phyloP scores from a whole-genome alignment of 2,329 filamentous ascomycete species.

The Lachnellula hyalina region DNA sequence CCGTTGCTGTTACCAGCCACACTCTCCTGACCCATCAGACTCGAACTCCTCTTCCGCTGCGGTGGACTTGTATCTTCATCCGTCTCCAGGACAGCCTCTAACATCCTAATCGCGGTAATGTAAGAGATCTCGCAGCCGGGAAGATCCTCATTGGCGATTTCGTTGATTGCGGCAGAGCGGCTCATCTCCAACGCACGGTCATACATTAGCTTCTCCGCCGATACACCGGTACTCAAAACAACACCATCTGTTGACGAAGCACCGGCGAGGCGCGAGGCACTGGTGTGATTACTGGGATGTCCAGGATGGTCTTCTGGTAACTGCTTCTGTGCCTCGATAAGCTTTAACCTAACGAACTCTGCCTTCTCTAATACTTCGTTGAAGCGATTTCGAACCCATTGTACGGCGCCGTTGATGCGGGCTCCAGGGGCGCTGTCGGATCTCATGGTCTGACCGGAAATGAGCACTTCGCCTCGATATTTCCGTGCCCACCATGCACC shows the following conservation, averaged over 20 bases:
- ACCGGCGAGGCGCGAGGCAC: constrained; percentile 43
- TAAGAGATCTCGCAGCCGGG: constrained; percentile 88
- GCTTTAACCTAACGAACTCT: constrained; percentile 83
- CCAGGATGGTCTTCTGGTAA: constrained; percentile 80
- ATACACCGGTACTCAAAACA: constrained; percentile 79
- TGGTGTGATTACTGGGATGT: constrained; percentile 74
- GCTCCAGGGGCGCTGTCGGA: constrained; percentile 38
- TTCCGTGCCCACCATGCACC: constrained; percentile 86
- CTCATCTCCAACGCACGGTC: constrained; percentile 97
- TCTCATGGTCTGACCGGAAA: constrained; percentile 35
- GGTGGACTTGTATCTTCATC: constrained; percentile 54
- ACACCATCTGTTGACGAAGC: constrained; percentile 69
- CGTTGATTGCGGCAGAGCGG: constrained; percentile 86
- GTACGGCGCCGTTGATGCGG: constrained; percentile 87
- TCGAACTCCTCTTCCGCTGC: constrained; percentile 37
- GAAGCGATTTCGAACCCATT: constrained; percentile 91
- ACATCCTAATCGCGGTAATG: constrained; percentile 85
- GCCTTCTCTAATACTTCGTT: constrained; percentile 97
- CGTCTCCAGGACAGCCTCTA: constrained; percentile 87
- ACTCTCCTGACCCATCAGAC: constrained; percentile 37
- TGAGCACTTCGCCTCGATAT: constrained; percentile 57
- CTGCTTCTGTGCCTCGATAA: constrained; percentile 78
- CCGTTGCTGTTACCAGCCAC: constrained; percentile 40
- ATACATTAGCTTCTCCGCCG: constrained; percentile 96
- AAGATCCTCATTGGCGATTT: constrained; percentile 87